Percentiles rank a stretch among this genome's conserved stretches.
Conservation (phyloP, 2,329 filamentous ascomycete species). For the Beauveria asiatica region DNA sequence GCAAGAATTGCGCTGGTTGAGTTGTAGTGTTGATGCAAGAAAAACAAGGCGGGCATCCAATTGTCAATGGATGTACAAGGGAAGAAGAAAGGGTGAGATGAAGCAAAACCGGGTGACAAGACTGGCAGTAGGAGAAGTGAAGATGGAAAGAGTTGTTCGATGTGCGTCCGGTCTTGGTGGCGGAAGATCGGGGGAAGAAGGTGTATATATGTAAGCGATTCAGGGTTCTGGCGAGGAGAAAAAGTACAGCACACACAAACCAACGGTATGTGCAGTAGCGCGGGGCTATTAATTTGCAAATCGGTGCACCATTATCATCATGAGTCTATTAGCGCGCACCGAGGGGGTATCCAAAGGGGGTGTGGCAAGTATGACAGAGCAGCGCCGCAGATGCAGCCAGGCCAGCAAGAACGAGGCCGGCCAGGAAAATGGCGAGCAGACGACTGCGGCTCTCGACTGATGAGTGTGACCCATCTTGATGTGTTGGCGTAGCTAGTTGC, state of each 20-base stretch:
- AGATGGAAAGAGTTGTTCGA: constrained; percentile 12
- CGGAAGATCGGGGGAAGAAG: constrained; percentile 4
- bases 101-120: constrained; percentile 12
- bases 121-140: constrained; percentile 14
- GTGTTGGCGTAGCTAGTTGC: constrained; percentile 81
- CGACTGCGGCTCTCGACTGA: constrained; percentile 56
- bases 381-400: constrained; percentile 4
- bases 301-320: constrained; percentile 8
- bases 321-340: constrained; percentile 14
- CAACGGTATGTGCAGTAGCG: constrained; percentile 10
- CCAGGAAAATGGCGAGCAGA: constrained; percentile 40
- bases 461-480: constrained; percentile 69
- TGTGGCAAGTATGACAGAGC: not conserved
- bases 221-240: constrained; percentile 13
- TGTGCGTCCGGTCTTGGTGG: not conserved
- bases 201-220: constrained; percentile 16
- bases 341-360: not conserved
- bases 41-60: not conserved
- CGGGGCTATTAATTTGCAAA: constrained; percentile 13
- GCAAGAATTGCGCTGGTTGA: constrained; percentile 3
- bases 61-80: not conserved
- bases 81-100: constrained; percentile 16
- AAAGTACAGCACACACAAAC: constrained; percentile 10
- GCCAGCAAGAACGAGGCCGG: not conserved
- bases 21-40: constrained; percentile 3